Evolutionary conservation across 345 rosid species (phyloP), one percentile per base, ranked within the genome.

Genomic region (Passiflora organensis): DNA sequence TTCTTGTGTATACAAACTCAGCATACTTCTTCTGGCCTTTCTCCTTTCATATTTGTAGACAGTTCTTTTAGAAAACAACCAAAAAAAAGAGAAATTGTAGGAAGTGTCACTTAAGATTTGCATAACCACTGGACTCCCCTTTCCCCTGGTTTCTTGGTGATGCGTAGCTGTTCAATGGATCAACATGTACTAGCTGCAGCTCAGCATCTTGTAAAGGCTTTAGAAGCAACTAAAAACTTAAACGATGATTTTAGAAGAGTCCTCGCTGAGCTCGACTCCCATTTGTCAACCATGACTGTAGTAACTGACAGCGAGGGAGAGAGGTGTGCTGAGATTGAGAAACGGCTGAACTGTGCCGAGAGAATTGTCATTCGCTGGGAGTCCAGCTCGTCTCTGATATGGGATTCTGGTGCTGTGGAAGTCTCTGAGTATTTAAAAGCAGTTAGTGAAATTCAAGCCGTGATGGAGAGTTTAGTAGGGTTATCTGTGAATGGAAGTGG

Each of bases 101-200:
- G n/a, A n/a, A n/a, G n/a, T n/a, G n/a, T n/a, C n/a, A n/a, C n/a
- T n/a, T n/a, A n/a, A n/a, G n/a, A n/a, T n/a, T n/a, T 39, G 43
- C 43, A 10, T 39, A 5, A 10, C n/a, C 13, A 39, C 5, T 5
- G 12, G 2, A 39, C 43, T 14, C n/a, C 12, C 2, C 43, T 39
- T 19, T 42, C 15, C 19, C 17, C 43, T 15, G n/a, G n/a, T n/a
- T 51, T 44, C 50, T 6, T 17, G 44, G 36, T 34, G 43, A 51
- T 43, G 56, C 51, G 13, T 10, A 6, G 22, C 56, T 50, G 49
- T 48, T 56, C 69, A 34, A 14, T 71, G 47, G 83, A 87, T 64
- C 75, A 71, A 50, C 96, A 85, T 59, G 67, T 89, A 36, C 53
- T 84, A 19, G 80, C 84, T 19, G 91, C 97, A 1, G 73, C 79